Evolutionary conservation across 2,329 filamentous ascomycete genomes (phyloP).

Genomic region (Magnaporthiopsis incrustans): DNA sequence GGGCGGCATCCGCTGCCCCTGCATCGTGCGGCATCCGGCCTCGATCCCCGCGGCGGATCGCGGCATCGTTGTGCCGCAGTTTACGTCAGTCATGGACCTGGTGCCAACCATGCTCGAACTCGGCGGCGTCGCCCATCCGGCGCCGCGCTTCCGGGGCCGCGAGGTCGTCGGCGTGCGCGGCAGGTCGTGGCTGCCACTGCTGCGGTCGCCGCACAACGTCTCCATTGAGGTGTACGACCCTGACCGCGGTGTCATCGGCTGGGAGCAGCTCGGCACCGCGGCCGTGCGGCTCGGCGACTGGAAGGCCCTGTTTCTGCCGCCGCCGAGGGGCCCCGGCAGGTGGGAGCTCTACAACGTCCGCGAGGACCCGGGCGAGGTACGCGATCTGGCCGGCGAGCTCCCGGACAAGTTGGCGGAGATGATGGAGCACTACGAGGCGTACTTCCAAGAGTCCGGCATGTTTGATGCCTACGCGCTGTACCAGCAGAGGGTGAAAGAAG

Average conservation of each 20-base stretch:
- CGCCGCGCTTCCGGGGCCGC: constrained; percentile 35
- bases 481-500: constrained; percentile 3
- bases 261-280: constrained; percentile 27
- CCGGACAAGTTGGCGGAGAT: constrained; percentile 23
- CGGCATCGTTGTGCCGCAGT: constrained; percentile 35
- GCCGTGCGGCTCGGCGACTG: constrained; percentile 27
- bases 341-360: constrained; percentile 42
- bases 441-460: constrained; percentile 1
- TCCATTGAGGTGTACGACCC: not conserved
- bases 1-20: constrained; percentile 43
- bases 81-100: constrained; percentile 45
- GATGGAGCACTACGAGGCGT: constrained; percentile 10
- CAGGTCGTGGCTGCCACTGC: constrained; percentile 23
- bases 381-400: constrained; percentile 27
- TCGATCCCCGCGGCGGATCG: constrained; percentile 19
- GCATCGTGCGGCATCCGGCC: constrained; percentile 27
- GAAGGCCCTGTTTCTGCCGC: constrained; percentile 37
- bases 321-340: constrained; percentile 37
- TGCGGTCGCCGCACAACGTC: not conserved
- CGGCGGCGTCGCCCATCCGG: constrained; percentile 41
- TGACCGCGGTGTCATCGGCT: constrained; percentile 20
- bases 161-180: constrained; percentile 25
- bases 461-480: constrained; percentile 3
- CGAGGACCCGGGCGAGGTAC: constrained; percentile 35
- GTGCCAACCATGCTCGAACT: constrained; percentile 40